Base-by-base conservation (phyloP, 2,329 filamentous ascomycete genomes). In the Sarocladium brachiariae region DNA sequence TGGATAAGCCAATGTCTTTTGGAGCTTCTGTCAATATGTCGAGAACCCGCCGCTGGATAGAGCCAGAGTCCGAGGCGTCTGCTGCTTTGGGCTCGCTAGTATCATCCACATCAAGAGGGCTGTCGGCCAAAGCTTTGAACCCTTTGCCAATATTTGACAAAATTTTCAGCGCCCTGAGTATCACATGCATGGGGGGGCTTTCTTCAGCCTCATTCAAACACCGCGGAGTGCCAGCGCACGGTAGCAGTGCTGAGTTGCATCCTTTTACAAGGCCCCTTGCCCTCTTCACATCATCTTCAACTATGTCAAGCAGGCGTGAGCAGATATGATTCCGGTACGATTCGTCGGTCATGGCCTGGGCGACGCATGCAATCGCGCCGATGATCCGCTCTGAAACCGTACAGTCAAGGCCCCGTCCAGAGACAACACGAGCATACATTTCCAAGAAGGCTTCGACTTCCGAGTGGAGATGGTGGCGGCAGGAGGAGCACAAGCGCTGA, bases 341-440 rank as follows among this genome's bases (percentile, higher is more conserved):
- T 46, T 84, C 75, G 2, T 80, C 75, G 1, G 78, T 69, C 9
- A 89, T 73, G 8, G 86, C 86, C 65, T 93, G 87, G 25, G 90
- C 77, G 38, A 93, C 83, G 8, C 81, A 83, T 8, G 87, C 80
- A 56, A 93, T 87, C 2, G 82, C 87, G 35, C 85, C 81, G 4
- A 89, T 74, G 1, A 92, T 78, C 57, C 81, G 81, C 60, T 91
- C 87, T 59, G 87, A 87, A 1, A 83, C 83, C 50, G 83, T 70
- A 34, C 79, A 79, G 55, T 91, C 86, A 9, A 87, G 71, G 7
- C 54, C 58, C n/a, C 57, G 52, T 33, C 52, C 51, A 81, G 80
- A 33, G 78, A 71, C 30, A 48, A 91, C 78, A n/a, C 74, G 72
- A 52, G 78, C 72, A 61, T 90, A 92, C 60, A 90, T 84, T 25